Evolutionary conservation across 306 rosid species (phyloP).

Genomic region (Elaeagnus macrophylla): DNA sequence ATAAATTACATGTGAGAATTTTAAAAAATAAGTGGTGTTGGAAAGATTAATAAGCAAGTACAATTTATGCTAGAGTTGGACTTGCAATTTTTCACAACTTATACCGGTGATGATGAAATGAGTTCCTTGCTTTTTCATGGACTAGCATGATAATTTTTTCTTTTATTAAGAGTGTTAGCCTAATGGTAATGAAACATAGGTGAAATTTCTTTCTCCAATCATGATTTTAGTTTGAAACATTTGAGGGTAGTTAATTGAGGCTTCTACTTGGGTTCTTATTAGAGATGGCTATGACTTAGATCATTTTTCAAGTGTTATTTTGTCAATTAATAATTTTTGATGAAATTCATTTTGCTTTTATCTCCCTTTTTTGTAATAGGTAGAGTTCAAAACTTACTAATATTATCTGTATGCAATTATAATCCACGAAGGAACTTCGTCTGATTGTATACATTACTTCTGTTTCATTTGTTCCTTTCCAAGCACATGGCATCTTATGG

Average conservation of each 20-base stretch:
- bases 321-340: slow-evolving; percentile 1
- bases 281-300: too few species aligned
- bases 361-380: slow-evolving; percentile 29
- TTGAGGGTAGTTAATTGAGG: too few species aligned
- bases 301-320: not conserved
- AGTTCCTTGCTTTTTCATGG: slow-evolving; percentile 19
- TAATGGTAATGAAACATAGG: too few species aligned
- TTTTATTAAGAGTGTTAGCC: too few species aligned
- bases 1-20: slow-evolving; percentile 56
- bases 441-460: slow-evolving; percentile 76
- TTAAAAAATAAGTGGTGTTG: slow-evolving; percentile 59
- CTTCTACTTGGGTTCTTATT: too few species aligned
- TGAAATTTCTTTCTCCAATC: too few species aligned
- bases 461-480: slow-evolving; percentile 73
- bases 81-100: slow-evolving; percentile 49
- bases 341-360: slow-evolving; percentile 1
- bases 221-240: too few species aligned
- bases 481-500: slow-evolving; percentile 66
- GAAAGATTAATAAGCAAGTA: slow-evolving; percentile 74
- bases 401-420: slow-evolving; percentile 80
- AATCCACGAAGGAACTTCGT: slow-evolving; percentile 61
- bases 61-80: slow-evolving; percentile 73
- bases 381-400: slow-evolving; percentile 37
- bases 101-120: slow-evolving; percentile 31
- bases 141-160: not conserved